Evolutionary conservation across 2,329 filamentous ascomycete genomes (phyloP), one percentile per base, ranked within the genome.

Genomic region (Xylaria multiplex): DNA sequence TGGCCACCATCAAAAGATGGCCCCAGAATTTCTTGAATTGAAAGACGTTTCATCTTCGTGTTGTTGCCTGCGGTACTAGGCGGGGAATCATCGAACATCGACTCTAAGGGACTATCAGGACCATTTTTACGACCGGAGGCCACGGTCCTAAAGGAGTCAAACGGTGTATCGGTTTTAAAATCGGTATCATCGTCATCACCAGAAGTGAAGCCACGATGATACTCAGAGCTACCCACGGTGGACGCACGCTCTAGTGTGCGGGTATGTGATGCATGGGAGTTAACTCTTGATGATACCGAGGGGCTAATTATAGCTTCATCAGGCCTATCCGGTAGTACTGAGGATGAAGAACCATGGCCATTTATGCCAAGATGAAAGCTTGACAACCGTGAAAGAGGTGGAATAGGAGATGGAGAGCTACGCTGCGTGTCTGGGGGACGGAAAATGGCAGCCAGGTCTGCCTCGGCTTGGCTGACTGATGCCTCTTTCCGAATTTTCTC

Each of bases 51-150:
- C 2, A 82, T 80, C 73, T 83, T 87, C 70, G 70, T 78, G 56
- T 71, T 74, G 70, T 84, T 84, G 60, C 83, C 81, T 19, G 84
- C 83, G 0, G 85, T 85, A 74, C 84, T 86, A 7, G 88, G 86
- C 42, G 90, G 90, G 14, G 91, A 92, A 72, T 94, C 91, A 78
- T 94, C 91, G 77, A 93, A 94, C 82, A 93, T 91, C 27, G 88
- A 92, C 74, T 93, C 91, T 56, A 93, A 81, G 16, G 91, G 90
- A 32, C 90, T 91, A 75, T 92, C 88, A 53, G 88, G 85, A 40
- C 88, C 86, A 66, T 89, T 87, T 60, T 86, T 84, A 68, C 89
- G 90, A 67, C 86, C 85, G 9, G 91, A 93, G 45, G 86, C 89
- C 66, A 86, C 84, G 16, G 91, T 93, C 59, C 90, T 89, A 71